Evolutionary conservation across 2,329 filamentous ascomycete genomes (phyloP).

Genomic region (Zalaria obscura): DNA sequence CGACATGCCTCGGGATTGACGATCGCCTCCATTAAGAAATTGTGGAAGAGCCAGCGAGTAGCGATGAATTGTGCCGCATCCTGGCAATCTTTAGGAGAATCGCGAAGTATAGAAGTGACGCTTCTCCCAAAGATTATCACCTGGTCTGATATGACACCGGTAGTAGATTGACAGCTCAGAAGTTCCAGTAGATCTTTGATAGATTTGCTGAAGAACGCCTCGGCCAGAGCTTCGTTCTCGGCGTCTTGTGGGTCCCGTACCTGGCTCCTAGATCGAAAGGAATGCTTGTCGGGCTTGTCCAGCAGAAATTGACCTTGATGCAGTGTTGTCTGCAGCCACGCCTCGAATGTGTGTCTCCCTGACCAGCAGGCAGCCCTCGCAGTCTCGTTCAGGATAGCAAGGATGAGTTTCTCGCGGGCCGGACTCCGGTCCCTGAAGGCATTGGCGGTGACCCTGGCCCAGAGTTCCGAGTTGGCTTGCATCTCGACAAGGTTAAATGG

Average conservation of each 20-base stretch:
- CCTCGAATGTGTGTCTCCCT: slow-evolving; percentile 76
- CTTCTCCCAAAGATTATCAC: slow-evolving; percentile 74
- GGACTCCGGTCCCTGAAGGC: slow-evolving; percentile 66
- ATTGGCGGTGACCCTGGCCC: slow-evolving; percentile 76
- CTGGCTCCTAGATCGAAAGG: slow-evolving; percentile 51
- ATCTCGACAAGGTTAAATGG: slow-evolving; percentile 84
- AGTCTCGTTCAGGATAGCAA: slow-evolving; percentile 78
- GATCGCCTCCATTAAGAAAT: slow-evolving; percentile 70
- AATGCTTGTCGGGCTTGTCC: slow-evolving; percentile 69
- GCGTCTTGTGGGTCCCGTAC: slow-evolving; percentile 53
- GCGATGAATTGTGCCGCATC: slow-evolving; percentile 68
- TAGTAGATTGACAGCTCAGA: slow-evolving; percentile 63
- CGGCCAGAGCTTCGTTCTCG: slow-evolving; percentile 68
- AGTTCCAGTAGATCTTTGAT: slow-evolving; percentile 72
- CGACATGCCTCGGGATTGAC: slow-evolving; percentile 67
- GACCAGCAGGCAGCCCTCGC: slow-evolving; percentile 79
- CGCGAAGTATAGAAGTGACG: slow-evolving; percentile 53
- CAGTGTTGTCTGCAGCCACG: slow-evolving; percentile 87
- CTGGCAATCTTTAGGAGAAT: slow-evolving; percentile 55
- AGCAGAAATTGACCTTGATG: slow-evolving; percentile 85
- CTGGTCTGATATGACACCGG: slow-evolving; percentile 73
- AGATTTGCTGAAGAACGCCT: slow-evolving; percentile 77
- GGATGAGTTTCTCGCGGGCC: slow-evolving; percentile 66
- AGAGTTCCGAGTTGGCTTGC: slow-evolving; percentile 71
- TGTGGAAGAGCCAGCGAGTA: slow-evolving; percentile 82